phyloP scores from a whole-genome alignment of 331 rosid species.

The Phaseolus coccineus region DNA sequence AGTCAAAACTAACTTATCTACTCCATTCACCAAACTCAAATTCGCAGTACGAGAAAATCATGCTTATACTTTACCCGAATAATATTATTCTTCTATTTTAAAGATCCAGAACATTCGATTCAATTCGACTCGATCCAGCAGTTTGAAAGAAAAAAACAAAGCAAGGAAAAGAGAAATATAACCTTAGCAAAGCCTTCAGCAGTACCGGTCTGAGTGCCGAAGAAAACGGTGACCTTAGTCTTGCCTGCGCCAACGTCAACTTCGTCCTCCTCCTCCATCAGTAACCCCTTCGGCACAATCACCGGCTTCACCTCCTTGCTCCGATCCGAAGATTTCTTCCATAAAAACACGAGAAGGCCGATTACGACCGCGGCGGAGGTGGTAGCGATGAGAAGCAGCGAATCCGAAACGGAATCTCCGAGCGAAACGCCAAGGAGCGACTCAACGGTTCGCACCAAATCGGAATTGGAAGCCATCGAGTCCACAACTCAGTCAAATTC shows the following conservation, averaged over 20 bases:
- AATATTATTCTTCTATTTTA: neutral
- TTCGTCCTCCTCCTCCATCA: slow-evolving; percentile 69
- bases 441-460: slow-evolving; percentile 65
- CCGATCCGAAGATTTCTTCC: slow-evolving; percentile 84
- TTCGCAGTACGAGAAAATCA: neutral
- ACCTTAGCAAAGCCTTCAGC: slow-evolving; percentile 97
- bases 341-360: slow-evolving; percentile 68
- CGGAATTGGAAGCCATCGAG: slow-evolving; percentile 68
- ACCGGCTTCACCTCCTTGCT: slow-evolving; percentile 63
- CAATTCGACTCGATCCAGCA: slow-evolving; percentile 22
- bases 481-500: slow-evolving; percentile 44
- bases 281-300: slow-evolving; percentile 57
- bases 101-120: slow-evolving; percentile 26
- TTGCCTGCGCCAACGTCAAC: slow-evolving; percentile 62
- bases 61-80: neutral
- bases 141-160: neutral
- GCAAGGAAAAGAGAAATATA: neutral
- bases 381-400: slow-evolving; percentile 58
- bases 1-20: slow-evolving; percentile 4
- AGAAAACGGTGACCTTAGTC: slow-evolving; percentile 70
- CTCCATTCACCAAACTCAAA: slow-evolving; percentile 27
- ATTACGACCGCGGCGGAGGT: slow-evolving; percentile 68
- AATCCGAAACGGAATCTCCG: slow-evolving; percentile 71
- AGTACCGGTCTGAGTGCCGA: slow-evolving; percentile 92
- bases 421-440: slow-evolving; percentile 73